Evolutionary conservation across 768 basidiomycete genomes (phyloP), one percentile per base, ranked within the genome.

Genomic region (Boletus eberwhitei): DNA sequence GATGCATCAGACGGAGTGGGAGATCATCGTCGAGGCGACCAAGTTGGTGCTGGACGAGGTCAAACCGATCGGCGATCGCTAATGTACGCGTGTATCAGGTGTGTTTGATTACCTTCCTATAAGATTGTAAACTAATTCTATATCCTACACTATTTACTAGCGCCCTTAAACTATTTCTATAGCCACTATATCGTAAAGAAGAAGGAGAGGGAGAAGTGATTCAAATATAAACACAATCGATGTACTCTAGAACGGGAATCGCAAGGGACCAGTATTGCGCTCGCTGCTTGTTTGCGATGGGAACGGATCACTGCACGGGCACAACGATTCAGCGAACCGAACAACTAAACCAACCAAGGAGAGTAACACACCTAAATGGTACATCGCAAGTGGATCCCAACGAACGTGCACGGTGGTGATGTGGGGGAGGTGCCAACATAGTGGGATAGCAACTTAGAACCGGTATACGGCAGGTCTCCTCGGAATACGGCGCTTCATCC

Each of bases 11-110:
- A 79, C 85, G 7, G 97, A 99, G 70, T 96, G 96, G 78, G 83
- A 87, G 59, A 83, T 93, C 52, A 93, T 99, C 49, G 96, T 99
- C 8, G 79, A 93, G 64, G 97, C 85, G 0, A 85, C 94, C 2
- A 80, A 76, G 58, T 83, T 79, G 56, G 82, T 89, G 13, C 72
- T 97, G 41, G 81, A 85, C 47, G 78, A 82, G 56, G 67, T 77
- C 29, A 74, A 69, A 38, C 73, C 69, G 6, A 45, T 62, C 36
- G 40, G 14, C 6, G 44, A 21, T 19, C 8, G 13, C 9, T 47
- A 26, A 22, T 19, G 8, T 38, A 26, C 5, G 29, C 21, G 32
- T 31, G 29, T 24, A 24, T 13, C 40, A 53, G 43, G 66, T 59
- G 31, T 21, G 61, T 46, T 48, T 38, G 26, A 61, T 52, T 47